These are phyloP conservation scores for Nymphaea thermarum DNA, from an alignment of 164 flowering plant genomes.

Conservation along the genomic window DNA sequence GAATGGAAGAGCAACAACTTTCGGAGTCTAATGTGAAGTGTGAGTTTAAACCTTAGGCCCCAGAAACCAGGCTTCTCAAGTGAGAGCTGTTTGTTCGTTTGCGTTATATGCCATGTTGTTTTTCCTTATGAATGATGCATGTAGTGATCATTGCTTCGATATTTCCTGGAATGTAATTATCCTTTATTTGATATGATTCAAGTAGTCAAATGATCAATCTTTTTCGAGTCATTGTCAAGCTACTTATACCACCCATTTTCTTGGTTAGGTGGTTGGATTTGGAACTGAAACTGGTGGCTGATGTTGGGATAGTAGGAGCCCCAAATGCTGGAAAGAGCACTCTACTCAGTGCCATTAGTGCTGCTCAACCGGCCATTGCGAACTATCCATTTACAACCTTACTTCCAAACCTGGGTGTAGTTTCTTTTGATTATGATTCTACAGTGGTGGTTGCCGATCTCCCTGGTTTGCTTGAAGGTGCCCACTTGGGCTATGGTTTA, in stretches of 20 bases:
- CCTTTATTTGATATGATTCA: not conserved
- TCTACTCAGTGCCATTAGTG: slow-evolving; percentile 75
- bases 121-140: no score
- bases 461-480: slow-evolving; percentile 98
- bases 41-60: no score
- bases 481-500: slow-evolving; percentile 90
- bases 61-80: no score
- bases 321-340: slow-evolving; percentile 99
- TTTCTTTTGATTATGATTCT: slow-evolving; percentile 75
- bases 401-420: slow-evolving; percentile 92
- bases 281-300: slow-evolving; percentile 94
- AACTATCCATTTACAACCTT: slow-evolving; percentile 93
- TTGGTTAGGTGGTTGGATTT: slow-evolving; percentile 85
- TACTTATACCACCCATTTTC: not conserved
- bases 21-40: no score
- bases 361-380: slow-evolving; percentile 90
- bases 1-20: no score
- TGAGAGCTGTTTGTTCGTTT: no score
- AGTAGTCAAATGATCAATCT: no score
- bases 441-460: slow-evolving; percentile 93
- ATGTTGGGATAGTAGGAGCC: slow-evolving; percentile 96
- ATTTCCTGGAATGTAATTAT: no score
- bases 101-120: no score
- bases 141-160: no score
- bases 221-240: not conserved